phyloP scores from a whole-genome alignment of 1,284 basidiomycete species.

The Bondarzewia mesenterica region DNA sequence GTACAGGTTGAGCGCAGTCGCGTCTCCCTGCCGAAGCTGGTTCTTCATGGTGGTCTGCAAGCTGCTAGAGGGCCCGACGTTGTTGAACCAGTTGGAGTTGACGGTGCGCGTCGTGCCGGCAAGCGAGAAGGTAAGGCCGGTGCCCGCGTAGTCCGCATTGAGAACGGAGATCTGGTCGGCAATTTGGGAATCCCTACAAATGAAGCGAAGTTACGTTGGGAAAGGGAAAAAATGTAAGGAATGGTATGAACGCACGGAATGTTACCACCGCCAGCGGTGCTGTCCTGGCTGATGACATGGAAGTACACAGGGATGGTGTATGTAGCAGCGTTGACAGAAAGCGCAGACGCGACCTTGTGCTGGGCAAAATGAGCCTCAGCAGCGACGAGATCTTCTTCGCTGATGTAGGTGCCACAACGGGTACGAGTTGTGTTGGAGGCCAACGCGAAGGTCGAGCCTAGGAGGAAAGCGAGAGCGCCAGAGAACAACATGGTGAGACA shows the following conservation, averaged over 20 bases:
- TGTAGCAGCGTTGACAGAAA: constrained; percentile 19
- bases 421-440: constrained; percentile 14
- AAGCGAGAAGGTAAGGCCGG: constrained; percentile 37
- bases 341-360: constrained; percentile 26
- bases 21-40: constrained; percentile 33
- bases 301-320: constrained; percentile 34
- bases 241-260: constrained; percentile 28
- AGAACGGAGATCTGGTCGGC: constrained; percentile 34
- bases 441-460: constrained; percentile 9
- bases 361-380: constrained; percentile 36
- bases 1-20: constrained; percentile 42
- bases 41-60: constrained; percentile 45
- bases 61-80: constrained; percentile 28
- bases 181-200: constrained; percentile 30
- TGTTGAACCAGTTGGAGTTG: constrained; percentile 42
- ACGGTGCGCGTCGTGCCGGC: constrained; percentile 34
- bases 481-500: constrained; percentile 15
- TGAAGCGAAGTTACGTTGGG: constrained; percentile 11
- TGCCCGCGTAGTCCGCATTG: constrained; percentile 35
- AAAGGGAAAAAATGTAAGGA: background rate
- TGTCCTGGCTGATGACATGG: constrained; percentile 37
- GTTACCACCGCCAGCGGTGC: constrained; percentile 33
- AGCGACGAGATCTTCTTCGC: constrained; percentile 25
- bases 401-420: constrained; percentile 29
- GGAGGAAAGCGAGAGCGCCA: constrained; percentile 13